Conservation (phyloP, 768 basidiomycete genomes). For the Russula dissimulans region DNA sequence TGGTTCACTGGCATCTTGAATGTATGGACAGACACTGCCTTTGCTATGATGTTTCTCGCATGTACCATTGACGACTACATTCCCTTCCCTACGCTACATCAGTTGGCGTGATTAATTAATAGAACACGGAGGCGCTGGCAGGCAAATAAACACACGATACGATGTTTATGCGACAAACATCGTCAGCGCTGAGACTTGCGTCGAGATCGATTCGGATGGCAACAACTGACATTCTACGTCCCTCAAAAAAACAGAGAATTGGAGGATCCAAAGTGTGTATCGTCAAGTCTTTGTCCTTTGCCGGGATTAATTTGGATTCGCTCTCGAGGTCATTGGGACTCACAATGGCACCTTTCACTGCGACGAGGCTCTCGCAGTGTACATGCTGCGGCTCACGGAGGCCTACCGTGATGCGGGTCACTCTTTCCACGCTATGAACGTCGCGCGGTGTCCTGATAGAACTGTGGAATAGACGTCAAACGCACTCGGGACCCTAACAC, state of each 20-base stretch:
- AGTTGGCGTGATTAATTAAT: background rate
- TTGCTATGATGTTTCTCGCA: background rate
- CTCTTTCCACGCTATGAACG: constrained; percentile 13
- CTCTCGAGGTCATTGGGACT: constrained; percentile 70
- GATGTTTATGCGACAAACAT: background rate
- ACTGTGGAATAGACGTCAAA: constrained; percentile 36
- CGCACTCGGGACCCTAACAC: constrained; percentile 64
- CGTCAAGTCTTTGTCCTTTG: background rate
- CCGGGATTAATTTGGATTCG: background rate
- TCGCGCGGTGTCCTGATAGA: background rate
- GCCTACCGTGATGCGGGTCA: constrained; percentile 68
- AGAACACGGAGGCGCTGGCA: no score
- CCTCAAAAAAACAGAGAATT: constrained; percentile 36
- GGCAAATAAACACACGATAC: background rate
- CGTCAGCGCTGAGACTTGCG: background rate
- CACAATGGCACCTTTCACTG: constrained; percentile 96
- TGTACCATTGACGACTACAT: background rate
- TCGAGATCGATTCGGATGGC: constrained; percentile 12
- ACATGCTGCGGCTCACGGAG: constrained; percentile 70
- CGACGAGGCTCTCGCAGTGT: constrained; percentile 93
- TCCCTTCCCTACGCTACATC: background rate
- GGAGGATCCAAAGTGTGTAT: constrained; percentile 29
- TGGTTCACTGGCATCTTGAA: background rate
- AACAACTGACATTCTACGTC: constrained; percentile 23
- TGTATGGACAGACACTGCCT: background rate